Percentiles rank a stretch among this genome's conserved stretches.
Evolutionary conservation across 768 basidiomycete genomes (phyloP).

Genomic region (Auriscalpium microsporum): DNA sequence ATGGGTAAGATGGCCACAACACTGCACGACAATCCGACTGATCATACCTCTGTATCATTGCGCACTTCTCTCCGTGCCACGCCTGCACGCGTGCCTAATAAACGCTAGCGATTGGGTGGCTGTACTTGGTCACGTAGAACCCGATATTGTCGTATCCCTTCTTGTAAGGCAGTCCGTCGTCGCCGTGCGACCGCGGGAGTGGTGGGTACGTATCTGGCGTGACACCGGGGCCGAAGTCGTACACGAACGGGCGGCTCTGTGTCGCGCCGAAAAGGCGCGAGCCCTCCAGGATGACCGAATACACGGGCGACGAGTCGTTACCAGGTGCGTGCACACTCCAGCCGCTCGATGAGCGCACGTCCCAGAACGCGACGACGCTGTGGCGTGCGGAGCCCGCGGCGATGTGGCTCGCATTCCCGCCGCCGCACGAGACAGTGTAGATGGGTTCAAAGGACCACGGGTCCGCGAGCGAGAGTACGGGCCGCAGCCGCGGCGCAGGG

Average conservation of each 20-base stretch:
- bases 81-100: not conserved
- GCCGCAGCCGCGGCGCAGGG: conserved; percentile 32
- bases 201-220: conserved; percentile 45
- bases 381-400: conserved; percentile 74
- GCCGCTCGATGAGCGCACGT: conserved; percentile 57
- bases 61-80: no score
- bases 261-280: conserved; percentile 74
- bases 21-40: no score
- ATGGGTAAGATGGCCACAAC: no score
- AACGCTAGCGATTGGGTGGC: conserved; percentile 17
- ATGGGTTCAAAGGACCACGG: conserved; percentile 66
- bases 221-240: conserved; percentile 69
- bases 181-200: conserved; percentile 14
- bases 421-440: conserved; percentile 69
- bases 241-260: conserved; percentile 67
- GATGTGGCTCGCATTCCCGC: conserved; percentile 55
- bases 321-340: conserved; percentile 79
- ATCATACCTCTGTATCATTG: no score
- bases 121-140: conserved; percentile 44
- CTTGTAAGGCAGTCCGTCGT: conserved; percentile 27
- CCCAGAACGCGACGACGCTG: conserved; percentile 76
- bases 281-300: conserved; percentile 64
- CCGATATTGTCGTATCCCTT: conserved; percentile 31
- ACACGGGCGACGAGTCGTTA: conserved; percentile 74
- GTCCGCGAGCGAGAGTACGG: conserved; percentile 55